Conservation (phyloP, 768 basidiomycete genomes). For the Tulasnella sp. region DNA sequence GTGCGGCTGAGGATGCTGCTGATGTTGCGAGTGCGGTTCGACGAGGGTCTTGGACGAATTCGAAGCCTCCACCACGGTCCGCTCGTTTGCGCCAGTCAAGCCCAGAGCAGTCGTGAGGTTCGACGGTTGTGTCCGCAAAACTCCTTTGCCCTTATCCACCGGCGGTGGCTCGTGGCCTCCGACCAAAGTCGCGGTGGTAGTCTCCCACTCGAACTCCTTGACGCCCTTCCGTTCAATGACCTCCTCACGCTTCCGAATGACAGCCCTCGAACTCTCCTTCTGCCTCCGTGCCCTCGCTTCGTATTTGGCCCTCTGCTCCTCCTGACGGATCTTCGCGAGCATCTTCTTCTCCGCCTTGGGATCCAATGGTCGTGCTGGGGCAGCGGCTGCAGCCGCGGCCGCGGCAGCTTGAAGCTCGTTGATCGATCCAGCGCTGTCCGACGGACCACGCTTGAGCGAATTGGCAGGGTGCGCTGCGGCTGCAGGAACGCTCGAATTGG, state of each 20-base stretch:
- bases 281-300: not conserved
- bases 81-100: not conserved
- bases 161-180: not conserved
- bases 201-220: conserved; percentile 22
- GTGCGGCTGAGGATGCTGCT: conserved; percentile 1
- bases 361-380: conserved; percentile 43
- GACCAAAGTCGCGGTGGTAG: not conserved
- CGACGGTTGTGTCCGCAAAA: not conserved
- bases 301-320: conserved; percentile 62
- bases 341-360: conserved; percentile 78
- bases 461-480: conserved; percentile 59
- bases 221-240: conserved; percentile 36
- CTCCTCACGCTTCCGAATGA: conserved; percentile 81
- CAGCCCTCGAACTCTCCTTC: conserved; percentile 81
- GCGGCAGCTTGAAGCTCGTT: conserved; percentile 24
- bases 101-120: not conserved
- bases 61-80: not conserved
- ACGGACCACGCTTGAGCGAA: conserved; percentile 50
- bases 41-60: not conserved
- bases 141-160: not conserved
- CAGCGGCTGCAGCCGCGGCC: conserved; percentile 32
- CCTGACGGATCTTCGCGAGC: conserved; percentile 57
- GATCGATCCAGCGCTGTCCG: conserved; percentile 31
- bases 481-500: conserved; percentile 55
- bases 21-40: not conserved